Base-by-base conservation (phyloP, 2,329 filamentous ascomycete species). In the Paecilomyces fulvus region DNA sequence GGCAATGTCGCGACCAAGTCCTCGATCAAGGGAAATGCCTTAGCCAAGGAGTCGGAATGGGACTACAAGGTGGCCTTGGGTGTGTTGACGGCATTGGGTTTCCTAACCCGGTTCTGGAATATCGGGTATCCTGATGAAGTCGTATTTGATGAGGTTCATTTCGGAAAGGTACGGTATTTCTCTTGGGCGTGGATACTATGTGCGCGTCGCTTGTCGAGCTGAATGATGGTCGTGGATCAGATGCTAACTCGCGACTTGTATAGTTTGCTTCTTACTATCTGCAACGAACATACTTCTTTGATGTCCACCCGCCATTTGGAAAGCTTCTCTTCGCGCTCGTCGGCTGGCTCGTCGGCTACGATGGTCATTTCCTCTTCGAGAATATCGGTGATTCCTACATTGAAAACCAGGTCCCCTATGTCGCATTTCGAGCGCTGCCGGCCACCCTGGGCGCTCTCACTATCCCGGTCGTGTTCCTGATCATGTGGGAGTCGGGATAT, bases 401-500 rank as follows among this genome's bases (percentile, higher is more conserved):
- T 67, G 83, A 86, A 58, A 96, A 99, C 81, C 94, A 95, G 71
- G 92, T 99, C 48, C 94, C 94, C 37, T 99, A 99, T 73, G 89
- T 99, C 60, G 92, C 94, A 60, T 96, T 95, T 78, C 89, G 94
- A 65, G 88, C 92, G 50, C 84, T 99, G 79, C 94, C 94, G 48
- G 94, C 94, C 58, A 83, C 94, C 52, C 84, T 97, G 64, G 94
- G 94, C 63, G 88, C 94, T 56, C 79, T 99, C 64, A 99, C 94
- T 10, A 90, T 99, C 53, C 88, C 92, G n/a, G 88, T 92, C 51
- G 86, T 90, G 56, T 99, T 95, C 75, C 77, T 95, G 71, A 99
- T 96, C 74, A 99, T 99, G 94, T 99, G 94, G 94, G 94, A 99
- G 76, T 97, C 94, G 52, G 94, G 92, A 61, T 99, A 99, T 77